Evolutionary conservation across 2,329 filamentous ascomycete genomes (phyloP), one percentile per base, ranked within the genome.

Genomic region (Microcera coccophila): DNA sequence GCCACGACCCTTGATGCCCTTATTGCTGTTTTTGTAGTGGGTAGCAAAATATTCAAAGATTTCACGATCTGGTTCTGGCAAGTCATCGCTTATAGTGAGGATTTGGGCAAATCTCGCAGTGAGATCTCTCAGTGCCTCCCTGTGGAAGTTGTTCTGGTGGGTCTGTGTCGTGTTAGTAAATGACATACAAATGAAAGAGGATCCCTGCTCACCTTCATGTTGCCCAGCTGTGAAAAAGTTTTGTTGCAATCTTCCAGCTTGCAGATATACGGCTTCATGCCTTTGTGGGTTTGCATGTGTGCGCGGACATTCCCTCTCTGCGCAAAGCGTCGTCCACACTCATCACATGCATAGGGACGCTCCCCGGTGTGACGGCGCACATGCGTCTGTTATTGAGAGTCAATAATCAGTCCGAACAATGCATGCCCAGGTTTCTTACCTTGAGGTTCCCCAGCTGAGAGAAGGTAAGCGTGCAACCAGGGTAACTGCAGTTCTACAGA

Each of bases 21-120:
- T 95, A 76, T 97, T 97, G 69, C 86, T 90, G 69, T 97, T 94
- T 73, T 95, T 95, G 76, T 95, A 96, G n/a, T 95, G 74, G 1
- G 76, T 76, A 4, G 83, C 78, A 61, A 97, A 93, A 68, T 95
- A 95, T 54, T 85, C 79, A 72, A 86, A 89, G 38, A 96, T 73
- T 46, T 89, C 84, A 48, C 79, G 82, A 57, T 96, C 88, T 4
- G 69, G 65, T 28, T 82, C 75, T 0, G 77, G 71, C n/a, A 90
- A 54, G 11, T 62, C 50, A 10, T 61, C 79, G 4, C 73, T 69
- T 28, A 84, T 78, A n/a, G 73, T 74, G 40, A 83, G 76, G 12
- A 57, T 47, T 26, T 62, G 73, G 14, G 82, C 78, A 61, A 95
- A 93, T 60, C 84, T 85, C 33, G 71, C 55, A 1, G 84, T 89